phyloP scores from a whole-genome alignment of 345 rosid species.

The Raphanus sativus region DNA sequence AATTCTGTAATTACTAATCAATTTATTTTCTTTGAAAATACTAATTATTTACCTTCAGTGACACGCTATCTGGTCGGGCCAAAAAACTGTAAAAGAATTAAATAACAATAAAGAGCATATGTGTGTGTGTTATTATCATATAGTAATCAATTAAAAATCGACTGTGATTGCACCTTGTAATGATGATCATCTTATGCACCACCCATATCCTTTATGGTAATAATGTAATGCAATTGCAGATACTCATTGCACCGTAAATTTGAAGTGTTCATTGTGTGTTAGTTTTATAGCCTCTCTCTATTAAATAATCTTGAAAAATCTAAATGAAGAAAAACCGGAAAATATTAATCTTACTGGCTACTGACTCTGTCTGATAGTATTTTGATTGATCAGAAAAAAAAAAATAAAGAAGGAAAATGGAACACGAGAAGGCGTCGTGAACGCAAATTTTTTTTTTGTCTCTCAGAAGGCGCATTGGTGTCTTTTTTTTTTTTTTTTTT shows the following conservation, averaged over 20 bases:
- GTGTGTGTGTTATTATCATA: constrained; percentile 8
- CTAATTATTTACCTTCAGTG: constrained; percentile 34
- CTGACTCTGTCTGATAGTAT: background rate
- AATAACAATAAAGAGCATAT: constrained; percentile 18
- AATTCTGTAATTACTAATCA: constrained; percentile 9
- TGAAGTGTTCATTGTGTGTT: constrained; percentile 21
- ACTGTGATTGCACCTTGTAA: constrained; percentile 14
- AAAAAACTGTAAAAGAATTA: constrained; percentile 8
- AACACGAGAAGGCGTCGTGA: constrained; percentile 36
- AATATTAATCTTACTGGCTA: background rate
- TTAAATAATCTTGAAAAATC: background rate
- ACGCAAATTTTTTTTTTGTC: constrained; percentile 30
- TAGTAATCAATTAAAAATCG: constrained; percentile 27
- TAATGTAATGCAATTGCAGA: background rate
- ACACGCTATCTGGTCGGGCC: constrained; percentile 35
- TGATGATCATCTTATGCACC: constrained; percentile 28
- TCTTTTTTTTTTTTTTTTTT: background rate
- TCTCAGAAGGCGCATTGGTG: constrained; percentile 31
- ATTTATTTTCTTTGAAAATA: background rate
- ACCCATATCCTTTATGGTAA: constrained; percentile 1
- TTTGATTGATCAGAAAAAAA: background rate
- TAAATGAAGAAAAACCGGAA: background rate
- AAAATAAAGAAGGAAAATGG: constrained; percentile 19
- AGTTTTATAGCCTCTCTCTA: background rate
- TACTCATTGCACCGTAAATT: constrained; percentile 37